These are phyloP conservation scores for Neofusicoccum parvum DNA, from an alignment of 2,329 filamentous ascomycete species.

Conservation along the genomic window DNA sequence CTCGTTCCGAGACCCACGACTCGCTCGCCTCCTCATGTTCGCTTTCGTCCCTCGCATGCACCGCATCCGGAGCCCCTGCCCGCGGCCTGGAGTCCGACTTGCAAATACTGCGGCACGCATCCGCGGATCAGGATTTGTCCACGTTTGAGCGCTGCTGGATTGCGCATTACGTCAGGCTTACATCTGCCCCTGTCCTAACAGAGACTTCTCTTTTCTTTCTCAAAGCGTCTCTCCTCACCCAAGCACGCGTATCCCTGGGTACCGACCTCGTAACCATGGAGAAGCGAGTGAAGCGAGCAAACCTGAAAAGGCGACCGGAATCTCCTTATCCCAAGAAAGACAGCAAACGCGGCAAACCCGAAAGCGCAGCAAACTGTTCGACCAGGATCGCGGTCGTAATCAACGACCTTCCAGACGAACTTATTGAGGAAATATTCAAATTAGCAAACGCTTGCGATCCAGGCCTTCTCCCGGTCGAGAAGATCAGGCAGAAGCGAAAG, in stretches of 20 bases:
- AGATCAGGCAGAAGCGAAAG: background rate
- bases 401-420: background rate
- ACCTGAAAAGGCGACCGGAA: background rate
- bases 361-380: too few species aligned
- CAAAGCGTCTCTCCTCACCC: background rate
- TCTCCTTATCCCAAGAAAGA: background rate
- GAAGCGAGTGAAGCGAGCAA: background rate
- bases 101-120: background rate
- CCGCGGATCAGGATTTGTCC: background rate
- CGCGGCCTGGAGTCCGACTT: too few species aligned
- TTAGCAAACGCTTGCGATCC: background rate
- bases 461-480: background rate
- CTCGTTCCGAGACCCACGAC: background rate
- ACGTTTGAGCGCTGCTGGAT: too few species aligned
- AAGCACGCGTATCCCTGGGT: background rate
- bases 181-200: background rate
- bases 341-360: constrained; percentile 8
- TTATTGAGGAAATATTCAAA: constrained; percentile 9
- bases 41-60: background rate
- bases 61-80: background rate
- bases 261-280: background rate
- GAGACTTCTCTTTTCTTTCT: background rate
- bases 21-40: background rate
- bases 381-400: background rate
- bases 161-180: background rate